Evolutionary conservation across 805 yeast species (phyloP).

Genomic region (Lipomyces lipofer): DNA sequence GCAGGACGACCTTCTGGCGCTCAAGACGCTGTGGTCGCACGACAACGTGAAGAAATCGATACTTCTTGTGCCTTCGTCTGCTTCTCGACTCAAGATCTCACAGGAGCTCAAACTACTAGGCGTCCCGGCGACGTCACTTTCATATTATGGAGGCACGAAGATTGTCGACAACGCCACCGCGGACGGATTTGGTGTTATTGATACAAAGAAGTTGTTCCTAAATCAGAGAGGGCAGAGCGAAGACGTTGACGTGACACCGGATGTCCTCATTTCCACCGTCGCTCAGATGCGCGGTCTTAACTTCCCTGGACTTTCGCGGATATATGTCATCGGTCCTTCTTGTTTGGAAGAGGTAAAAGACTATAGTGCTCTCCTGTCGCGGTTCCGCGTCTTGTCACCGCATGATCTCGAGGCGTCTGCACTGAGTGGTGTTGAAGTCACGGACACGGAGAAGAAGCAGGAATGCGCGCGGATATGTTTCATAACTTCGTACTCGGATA

Average conservation of each 20-base stretch:
- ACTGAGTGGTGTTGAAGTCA: no score
- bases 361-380: background rate
- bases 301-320: conserved; percentile 22
- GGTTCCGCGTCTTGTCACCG: conserved; percentile 5
- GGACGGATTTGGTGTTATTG: conserved; percentile 2
- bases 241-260: conserved; percentile 7
- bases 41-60: conserved; percentile 11
- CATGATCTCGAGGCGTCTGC: no score
- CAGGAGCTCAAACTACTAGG: conserved; percentile 6
- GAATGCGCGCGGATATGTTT: conserved; percentile 1
- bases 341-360: conserved; percentile 12
- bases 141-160: background rate
- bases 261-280: conserved; percentile 16
- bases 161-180: background rate
- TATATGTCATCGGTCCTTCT: conserved; percentile 21
- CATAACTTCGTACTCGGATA: background rate
- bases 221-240: no score
- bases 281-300: conserved; percentile 23
- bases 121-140: conserved; percentile 8
- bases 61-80: conserved; percentile 19
- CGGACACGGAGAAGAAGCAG: background rate
- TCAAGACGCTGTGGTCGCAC: background rate
- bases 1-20: background rate
- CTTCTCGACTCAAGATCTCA: conserved; percentile 10
- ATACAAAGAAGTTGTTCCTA: conserved; percentile 10